Evolutionary conservation across 2,329 filamentous ascomycete genomes (phyloP), one percentile per base, ranked within the genome.

Genomic region (Fusarium sp.): DNA sequence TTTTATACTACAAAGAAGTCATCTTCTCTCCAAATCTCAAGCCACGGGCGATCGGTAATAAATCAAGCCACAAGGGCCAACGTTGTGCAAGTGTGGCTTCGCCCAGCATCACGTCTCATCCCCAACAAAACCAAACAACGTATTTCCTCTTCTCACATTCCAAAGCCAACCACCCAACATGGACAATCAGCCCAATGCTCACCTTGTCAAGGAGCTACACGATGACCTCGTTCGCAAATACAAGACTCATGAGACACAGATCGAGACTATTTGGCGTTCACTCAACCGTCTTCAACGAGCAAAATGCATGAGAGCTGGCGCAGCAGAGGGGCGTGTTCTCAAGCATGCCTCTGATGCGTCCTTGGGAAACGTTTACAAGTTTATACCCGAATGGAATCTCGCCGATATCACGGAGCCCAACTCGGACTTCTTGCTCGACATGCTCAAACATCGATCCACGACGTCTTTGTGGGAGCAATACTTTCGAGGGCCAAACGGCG

Each of bases 331-430:
- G 7, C 49, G 44, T 9, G 72, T 80, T 3, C 67, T 80, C 15
- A 72, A 73, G 49, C 66, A 77, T 39, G 51, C 73, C 2, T 23
- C 19, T 3, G 78, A 82, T 47, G 23, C 25, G 3, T 72, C 74
- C 0, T 13, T 79, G 21, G 78, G 76, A 1, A 70, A 71, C n/a
- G 66, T 76, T 14, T 76, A 59, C 63, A 77, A 76, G n/a, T 39
- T 80, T 3, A 62, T 77, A 0, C 78, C 79, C 0, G 81, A 82
- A 43, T 76, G 73, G 72, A 81, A 82, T 52, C 50, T 82, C 1
- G 70, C 65, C 8, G 77, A 82, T 21, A 66, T 82, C 3, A 62
- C 76, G 4, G 63, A 70, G 1, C 67, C 74, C 0, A 68, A 64
- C 2, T 72, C 78, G 0, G 70, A 79, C n/a, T 71, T 52, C 3